Evolutionary conservation across 2,329 filamentous ascomycete species (phyloP).

Genomic region (Colletotrichum musae): DNA sequence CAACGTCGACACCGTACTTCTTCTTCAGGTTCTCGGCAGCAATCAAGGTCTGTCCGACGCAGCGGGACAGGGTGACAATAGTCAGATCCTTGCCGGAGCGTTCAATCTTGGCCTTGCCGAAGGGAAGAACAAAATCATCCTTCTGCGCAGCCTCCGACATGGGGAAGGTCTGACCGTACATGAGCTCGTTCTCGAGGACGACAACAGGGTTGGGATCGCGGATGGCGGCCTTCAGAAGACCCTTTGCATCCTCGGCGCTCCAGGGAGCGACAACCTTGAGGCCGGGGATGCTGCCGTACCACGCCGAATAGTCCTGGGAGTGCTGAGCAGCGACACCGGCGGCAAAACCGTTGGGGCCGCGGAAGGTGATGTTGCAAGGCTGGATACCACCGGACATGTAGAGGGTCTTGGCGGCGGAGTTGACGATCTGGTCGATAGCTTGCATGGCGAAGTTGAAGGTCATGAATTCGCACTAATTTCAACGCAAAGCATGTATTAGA

Average conservation of each 20-base stretch:
- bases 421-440: conserved; percentile 99
- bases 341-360: conserved; percentile 98
- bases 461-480: conserved; percentile 94
- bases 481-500: conserved; percentile 12
- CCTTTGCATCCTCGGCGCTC: conserved; percentile 98
- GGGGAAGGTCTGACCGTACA: conserved; percentile 95
- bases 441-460: conserved; percentile 99
- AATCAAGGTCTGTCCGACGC: conserved; percentile 90
- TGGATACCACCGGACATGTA: conserved; percentile 99
- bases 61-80: conserved; percentile 94
- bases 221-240: conserved; percentile 96
- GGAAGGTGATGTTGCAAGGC: conserved; percentile 99
- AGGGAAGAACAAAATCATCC: conserved; percentile 95
- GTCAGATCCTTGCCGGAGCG: conserved; percentile 95
- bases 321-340: conserved; percentile 96
- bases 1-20: conserved; percentile 95
- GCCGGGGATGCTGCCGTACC: conserved; percentile 98
- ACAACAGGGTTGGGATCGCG: conserved; percentile 98
- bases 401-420: conserved; percentile 98
- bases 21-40: conserved; percentile 94
- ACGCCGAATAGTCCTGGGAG: conserved; percentile 98
- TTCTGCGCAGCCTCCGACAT: conserved; percentile 98
- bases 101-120: conserved; percentile 99
- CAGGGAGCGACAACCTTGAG: conserved; percentile 97
- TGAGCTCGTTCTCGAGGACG: conserved; percentile 88